Evolutionary conservation across 2,329 filamentous ascomycete species (phyloP).

Genomic region (Colletotrichum sp.): DNA sequence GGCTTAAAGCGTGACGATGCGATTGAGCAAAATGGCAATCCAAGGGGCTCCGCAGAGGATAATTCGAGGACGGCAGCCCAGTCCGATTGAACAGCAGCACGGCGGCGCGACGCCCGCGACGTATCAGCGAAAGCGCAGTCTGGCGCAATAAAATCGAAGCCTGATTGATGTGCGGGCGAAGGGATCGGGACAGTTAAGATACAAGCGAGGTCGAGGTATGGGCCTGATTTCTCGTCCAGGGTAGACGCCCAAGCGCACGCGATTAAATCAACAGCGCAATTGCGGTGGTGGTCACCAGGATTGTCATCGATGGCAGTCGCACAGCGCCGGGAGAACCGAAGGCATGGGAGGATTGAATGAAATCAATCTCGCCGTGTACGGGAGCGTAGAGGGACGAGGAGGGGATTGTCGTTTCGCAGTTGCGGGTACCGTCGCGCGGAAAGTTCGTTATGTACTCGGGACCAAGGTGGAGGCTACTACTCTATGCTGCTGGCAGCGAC

Average conservation of each 20-base stretch:
- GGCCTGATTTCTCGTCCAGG: constrained; percentile 3
- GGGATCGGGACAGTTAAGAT: neutral
- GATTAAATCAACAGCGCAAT: neutral
- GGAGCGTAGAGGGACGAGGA: neutral
- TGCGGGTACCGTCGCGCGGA: constrained; percentile 20
- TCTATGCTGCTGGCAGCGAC: constrained; percentile 13
- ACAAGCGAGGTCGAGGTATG: neutral
- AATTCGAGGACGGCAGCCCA: constrained; percentile 14
- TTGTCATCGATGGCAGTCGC: constrained; percentile 5
- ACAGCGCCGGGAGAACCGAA: neutral
- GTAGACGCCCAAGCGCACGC: neutral
- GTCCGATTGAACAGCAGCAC: constrained; percentile 2
- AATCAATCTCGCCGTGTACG: neutral
- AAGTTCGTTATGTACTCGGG: constrained; percentile 18
- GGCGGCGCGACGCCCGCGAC: neutral
- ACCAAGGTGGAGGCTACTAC: constrained; percentile 16
- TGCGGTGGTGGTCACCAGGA: neutral
- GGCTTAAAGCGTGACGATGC: constrained; percentile 2
- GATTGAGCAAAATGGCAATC: neutral
- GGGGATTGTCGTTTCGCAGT: constrained; percentile 20
- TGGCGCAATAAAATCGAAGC: neutral
- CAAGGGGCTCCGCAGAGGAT: constrained; percentile 1
- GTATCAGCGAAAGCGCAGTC: neutral
- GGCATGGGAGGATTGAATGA: neutral
- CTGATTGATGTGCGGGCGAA: neutral